Conservation (phyloP, 371 early-diverging fungal species). For the Syncephalastrum monosporum region DNA sequence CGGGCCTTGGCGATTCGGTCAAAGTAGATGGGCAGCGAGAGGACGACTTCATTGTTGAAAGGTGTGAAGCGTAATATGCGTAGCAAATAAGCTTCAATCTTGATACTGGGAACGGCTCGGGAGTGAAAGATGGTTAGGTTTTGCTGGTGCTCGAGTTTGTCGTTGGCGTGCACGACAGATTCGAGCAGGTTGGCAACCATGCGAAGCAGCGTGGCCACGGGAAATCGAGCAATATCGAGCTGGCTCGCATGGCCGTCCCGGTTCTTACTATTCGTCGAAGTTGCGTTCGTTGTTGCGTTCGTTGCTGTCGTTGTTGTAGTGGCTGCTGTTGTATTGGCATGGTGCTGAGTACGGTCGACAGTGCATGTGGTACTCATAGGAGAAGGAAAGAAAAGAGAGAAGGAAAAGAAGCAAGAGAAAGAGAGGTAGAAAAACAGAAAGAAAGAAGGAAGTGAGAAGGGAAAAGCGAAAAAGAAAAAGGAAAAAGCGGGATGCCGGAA, state of each 20-base stretch:
- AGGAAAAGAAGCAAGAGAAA: conserved; percentile 8
- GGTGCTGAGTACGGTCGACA: not conserved
- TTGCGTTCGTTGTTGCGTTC: conserved; percentile 2
- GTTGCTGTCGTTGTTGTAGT: not conserved
- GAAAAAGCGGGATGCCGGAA: not conserved
- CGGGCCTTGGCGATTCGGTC: conserved; percentile 73
- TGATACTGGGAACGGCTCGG: conserved; percentile 73
- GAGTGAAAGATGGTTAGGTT: conserved; percentile 79
- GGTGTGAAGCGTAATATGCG: conserved; percentile 79
- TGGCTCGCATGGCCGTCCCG: not conserved
- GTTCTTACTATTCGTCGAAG: not conserved
- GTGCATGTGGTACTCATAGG: not conserved
- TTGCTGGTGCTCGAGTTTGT: conserved; percentile 50
- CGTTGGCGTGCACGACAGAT: conserved; percentile 64
- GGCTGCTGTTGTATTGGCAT: not conserved
- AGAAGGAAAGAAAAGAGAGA: conserved; percentile 9
- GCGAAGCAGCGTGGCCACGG: conserved; percentile 25
- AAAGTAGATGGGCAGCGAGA: conserved; percentile 80
- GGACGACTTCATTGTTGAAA: conserved; percentile 72
- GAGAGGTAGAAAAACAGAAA: conserved; percentile 5
- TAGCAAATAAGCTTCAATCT: conserved; percentile 62
- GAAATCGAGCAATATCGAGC: conserved; percentile 41
- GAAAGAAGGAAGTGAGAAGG: conserved; percentile 10
- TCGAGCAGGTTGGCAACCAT: conserved; percentile 56
- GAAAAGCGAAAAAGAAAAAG: conserved; percentile 5